These are phyloP conservation scores for Suhomyces faveliae DNA, from an alignment of 805 yeast species.

Conservation along the genomic window DNA sequence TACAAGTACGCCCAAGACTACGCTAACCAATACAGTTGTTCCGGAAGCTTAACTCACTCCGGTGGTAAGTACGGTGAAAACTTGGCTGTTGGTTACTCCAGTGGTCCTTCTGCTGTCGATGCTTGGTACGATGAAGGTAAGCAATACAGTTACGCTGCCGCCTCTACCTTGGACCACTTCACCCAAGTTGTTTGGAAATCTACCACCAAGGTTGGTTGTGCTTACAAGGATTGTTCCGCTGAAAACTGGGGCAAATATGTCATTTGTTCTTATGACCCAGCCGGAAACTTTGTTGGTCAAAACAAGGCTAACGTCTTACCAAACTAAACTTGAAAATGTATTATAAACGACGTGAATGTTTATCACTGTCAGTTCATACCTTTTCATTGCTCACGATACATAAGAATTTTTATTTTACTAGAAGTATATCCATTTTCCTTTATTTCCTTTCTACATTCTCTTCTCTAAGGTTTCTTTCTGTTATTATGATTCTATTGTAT, in stretches of 20 bases:
- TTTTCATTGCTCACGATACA: neutral
- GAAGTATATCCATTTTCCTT: neutral
- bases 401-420: neutral
- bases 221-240: constrained; percentile 55
- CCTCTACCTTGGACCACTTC: constrained; percentile 56
- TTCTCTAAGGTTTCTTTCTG: neutral
- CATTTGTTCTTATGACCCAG: constrained; percentile 71
- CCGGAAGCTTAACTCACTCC: constrained; percentile 34
- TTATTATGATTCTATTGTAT: neutral
- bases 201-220: constrained; percentile 69
- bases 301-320: constrained; percentile 12
- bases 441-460: neutral
- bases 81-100: constrained; percentile 24
- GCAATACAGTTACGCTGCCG: constrained; percentile 23
- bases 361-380: neutral
- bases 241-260: constrained; percentile 53
- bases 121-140: constrained; percentile 44
- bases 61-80: constrained; percentile 43
- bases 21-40: constrained; percentile 26
- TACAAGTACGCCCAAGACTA: constrained; percentile 52
- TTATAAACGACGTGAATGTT: neutral
- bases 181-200: constrained; percentile 77
- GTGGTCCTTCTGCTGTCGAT: constrained; percentile 30
- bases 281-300: constrained; percentile 65
- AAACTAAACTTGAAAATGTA: constrained; percentile 5